Conservation (phyloP, 1,139 yeast genomes). For the Scheffersomyces insectosa region DNA sequence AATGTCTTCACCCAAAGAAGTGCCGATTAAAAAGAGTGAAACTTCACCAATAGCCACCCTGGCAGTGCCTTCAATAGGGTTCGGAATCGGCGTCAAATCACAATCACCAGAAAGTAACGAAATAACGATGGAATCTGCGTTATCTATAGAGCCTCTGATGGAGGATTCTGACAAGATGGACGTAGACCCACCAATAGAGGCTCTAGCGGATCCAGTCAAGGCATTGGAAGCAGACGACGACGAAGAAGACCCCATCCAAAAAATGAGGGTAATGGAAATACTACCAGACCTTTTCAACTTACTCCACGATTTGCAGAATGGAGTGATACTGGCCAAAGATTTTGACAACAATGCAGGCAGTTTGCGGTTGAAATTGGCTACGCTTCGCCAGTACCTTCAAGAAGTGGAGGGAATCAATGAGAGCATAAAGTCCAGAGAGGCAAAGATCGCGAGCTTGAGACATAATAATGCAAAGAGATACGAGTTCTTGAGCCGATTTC, state of each 20-base stretch:
- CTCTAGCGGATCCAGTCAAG: slow-evolving; percentile 2
- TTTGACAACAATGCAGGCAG: slow-evolving; percentile 48
- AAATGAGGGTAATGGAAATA: slow-evolving; percentile 32
- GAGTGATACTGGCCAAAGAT: slow-evolving; percentile 42
- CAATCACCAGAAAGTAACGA: neutral
- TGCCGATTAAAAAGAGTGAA: too few relatives aligned
- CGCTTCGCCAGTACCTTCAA: slow-evolving; percentile 30
- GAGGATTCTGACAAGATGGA: slow-evolving; percentile 3
- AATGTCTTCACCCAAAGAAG: too few relatives aligned
- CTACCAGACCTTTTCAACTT: slow-evolving; percentile 41
- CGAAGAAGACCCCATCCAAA: slow-evolving; percentile 24
- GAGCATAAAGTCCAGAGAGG: slow-evolving; percentile 29
- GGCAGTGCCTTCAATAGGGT: too few relatives aligned
- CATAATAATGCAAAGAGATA: slow-evolving; percentile 27
- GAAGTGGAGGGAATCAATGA: slow-evolving; percentile 45
- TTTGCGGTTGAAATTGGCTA: slow-evolving; percentile 37
- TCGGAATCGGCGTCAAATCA: too few relatives aligned
- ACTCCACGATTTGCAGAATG: slow-evolving; percentile 37
- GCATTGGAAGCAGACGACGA: slow-evolving; percentile 9
- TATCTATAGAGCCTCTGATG: neutral
- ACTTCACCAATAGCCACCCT: too few relatives aligned
- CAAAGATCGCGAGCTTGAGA: slow-evolving; percentile 26
- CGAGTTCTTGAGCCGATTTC: slow-evolving; percentile 23
- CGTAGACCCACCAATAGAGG: slow-evolving; percentile 3
- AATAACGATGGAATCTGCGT: too few relatives aligned